Evolutionary conservation across 2,329 filamentous ascomycete genomes (phyloP).

Genomic region (Capronia coronata): DNA sequence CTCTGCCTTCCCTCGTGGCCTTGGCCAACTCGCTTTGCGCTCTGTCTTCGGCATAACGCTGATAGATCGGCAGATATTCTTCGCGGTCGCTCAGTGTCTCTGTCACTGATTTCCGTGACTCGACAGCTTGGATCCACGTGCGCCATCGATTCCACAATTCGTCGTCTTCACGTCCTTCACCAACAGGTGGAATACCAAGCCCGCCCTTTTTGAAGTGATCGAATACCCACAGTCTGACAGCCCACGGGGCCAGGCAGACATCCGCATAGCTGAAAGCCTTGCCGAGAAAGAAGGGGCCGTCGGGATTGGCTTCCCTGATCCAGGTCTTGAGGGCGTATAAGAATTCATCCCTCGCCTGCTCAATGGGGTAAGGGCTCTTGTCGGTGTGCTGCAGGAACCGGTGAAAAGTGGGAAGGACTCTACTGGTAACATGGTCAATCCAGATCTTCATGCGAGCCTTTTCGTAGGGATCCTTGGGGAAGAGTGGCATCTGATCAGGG

Average conservation of each 20-base stretch:
- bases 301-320: constrained; percentile 53
- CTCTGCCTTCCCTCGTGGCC: constrained; percentile 56
- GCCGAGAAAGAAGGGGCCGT: constrained; percentile 64
- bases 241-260: constrained; percentile 66
- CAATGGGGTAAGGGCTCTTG: constrained; percentile 38
- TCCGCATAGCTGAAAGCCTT: constrained; percentile 59
- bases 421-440: constrained; percentile 63
- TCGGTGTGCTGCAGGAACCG: constrained; percentile 49
- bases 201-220: constrained; percentile 63
- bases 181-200: constrained; percentile 44
- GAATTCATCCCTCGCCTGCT: constrained; percentile 54
- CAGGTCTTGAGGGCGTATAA: constrained; percentile 54
- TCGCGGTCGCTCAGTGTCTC: constrained; percentile 63
- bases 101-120: constrained; percentile 55
- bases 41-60: constrained; percentile 59
- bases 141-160: constrained; percentile 59
- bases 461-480: constrained; percentile 58
- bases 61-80: constrained; percentile 63
- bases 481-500: constrained; percentile 46
- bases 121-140: constrained; percentile 56
- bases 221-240: constrained; percentile 63
- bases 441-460: constrained; percentile 62
- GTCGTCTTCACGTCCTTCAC: constrained; percentile 49
- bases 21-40: constrained; percentile 57
- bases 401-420: constrained; percentile 65